Evolutionary conservation across 1,139 yeast species (phyloP).

Genomic region (Nematodospora anomalae): DNA sequence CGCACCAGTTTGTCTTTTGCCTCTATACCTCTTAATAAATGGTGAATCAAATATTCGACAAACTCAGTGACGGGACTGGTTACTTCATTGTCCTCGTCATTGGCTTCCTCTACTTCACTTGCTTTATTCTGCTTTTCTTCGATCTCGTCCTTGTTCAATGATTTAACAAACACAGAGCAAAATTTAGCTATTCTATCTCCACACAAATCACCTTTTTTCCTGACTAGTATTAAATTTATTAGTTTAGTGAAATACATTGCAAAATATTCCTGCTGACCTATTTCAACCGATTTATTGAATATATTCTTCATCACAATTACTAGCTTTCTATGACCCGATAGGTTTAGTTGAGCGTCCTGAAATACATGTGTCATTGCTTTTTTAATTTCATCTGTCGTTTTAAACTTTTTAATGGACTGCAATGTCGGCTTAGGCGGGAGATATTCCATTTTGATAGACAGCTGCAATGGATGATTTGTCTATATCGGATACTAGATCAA

Average conservation of each 20-base stretch:
- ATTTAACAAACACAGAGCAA: conserved; percentile 62
- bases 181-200: conserved; percentile 82
- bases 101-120: conserved; percentile 21
- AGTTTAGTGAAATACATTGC: conserved; percentile 57
- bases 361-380: conserved; percentile 65
- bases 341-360: conserved; percentile 74
- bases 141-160: conserved; percentile 24
- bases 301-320: conserved; percentile 61
- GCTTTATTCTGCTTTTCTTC: conserved; percentile 29
- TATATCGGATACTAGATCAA: neutral
- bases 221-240: conserved; percentile 62
- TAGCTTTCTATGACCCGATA: conserved; percentile 77
- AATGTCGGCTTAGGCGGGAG: conserved; percentile 18
- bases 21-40: conserved; percentile 71
- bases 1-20: conserved; percentile 78
- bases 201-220: conserved; percentile 67
- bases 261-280: conserved; percentile 59
- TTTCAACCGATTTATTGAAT: conserved; percentile 54
- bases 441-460: conserved; percentile 6
- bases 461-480: neutral
- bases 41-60: conserved; percentile 61
- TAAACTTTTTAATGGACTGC: conserved; percentile 23
- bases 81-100: conserved; percentile 22
- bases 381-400: conserved; percentile 28
- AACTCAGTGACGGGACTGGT: conserved; percentile 47